phyloP scores from a whole-genome alignment of 164 flowering plant species.

The Stephania japonica region DNA sequence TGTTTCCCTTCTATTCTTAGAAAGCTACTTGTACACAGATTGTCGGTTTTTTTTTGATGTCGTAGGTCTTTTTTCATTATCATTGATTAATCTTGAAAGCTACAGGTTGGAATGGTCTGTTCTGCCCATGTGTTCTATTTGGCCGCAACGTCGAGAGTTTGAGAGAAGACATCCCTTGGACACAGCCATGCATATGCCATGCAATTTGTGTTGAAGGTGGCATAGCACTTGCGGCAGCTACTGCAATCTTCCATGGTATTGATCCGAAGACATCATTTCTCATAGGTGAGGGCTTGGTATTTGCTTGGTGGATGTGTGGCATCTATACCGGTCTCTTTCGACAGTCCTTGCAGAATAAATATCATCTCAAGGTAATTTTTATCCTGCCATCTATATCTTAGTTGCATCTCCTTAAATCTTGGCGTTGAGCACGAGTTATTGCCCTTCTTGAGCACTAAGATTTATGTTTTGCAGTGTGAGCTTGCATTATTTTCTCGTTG shows the following conservation, averaged over 20 bases:
- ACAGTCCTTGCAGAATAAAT: slow-evolving; percentile 75
- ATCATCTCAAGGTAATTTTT: slow-evolving; percentile 79
- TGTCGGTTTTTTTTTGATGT: too few relatives aligned
- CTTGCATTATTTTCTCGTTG: too few relatives aligned
- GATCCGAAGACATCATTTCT: slow-evolving; percentile 77
- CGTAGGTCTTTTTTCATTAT: too few relatives aligned
- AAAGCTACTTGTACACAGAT: too few relatives aligned
- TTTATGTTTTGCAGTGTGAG: too few relatives aligned
- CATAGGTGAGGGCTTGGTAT: slow-evolving; percentile 68
- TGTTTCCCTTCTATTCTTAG: too few relatives aligned
- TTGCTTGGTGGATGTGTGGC: slow-evolving; percentile 98
- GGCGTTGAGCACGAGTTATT: too few relatives aligned
- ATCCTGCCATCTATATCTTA: too few relatives aligned
- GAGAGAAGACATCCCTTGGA: slow-evolving; percentile 83
- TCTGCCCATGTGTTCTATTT: slow-evolving; percentile 90
- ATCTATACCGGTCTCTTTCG: slow-evolving; percentile 88
- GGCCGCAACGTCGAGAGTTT: slow-evolving; percentile 72
- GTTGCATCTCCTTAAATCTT: too few relatives aligned
- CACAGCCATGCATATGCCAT: slow-evolving; percentile 68
- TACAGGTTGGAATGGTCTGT: slow-evolving; percentile 74
- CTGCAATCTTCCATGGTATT: slow-evolving; percentile 64
- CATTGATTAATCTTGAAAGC: neutral
- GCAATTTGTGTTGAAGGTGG: slow-evolving; percentile 93
- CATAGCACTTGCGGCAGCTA: slow-evolving; percentile 67
- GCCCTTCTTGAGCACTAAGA: too few relatives aligned